Evolutionary conservation across 2,329 filamentous ascomycete genomes (phyloP), one percentile per base, ranked within the genome.

Genomic region (Phaeomoniella chlamydospora): DNA sequence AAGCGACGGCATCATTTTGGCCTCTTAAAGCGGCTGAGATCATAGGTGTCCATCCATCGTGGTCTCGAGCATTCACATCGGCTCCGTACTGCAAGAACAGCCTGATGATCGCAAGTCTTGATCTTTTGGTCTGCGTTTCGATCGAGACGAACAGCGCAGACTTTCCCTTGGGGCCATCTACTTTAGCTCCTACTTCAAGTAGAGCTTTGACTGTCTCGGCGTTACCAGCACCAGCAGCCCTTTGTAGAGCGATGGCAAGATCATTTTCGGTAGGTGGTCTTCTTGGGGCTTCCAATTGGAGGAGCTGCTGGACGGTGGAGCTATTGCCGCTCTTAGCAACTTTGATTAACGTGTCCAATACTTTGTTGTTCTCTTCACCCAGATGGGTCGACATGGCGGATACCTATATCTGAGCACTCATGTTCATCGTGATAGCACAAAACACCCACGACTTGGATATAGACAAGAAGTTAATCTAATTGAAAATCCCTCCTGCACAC

Each of bases 21-120:
- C 60, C 60, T 39, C 50, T 54, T 56, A 55, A 61, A 5, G 61
- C 59, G 4, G 61, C 60, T 2, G 55, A 60, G 58, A 61, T 62
- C 29, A 64, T 41, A 30, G 54, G 57, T 29, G 58, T 62, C 12
- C 59, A 49, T 4, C 58, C 58, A 38, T 62, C 65, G 34, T 63
- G 59, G 46, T 72, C 67, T 13, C 13, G 31, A 14, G 16, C 15
- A 14, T 36, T 18, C 22, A 31, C 35, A 3, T 31, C 29, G 5
- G 37, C 37, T 17, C 17, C 34, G 19, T 37, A 18, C 15, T 37
- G 35, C 29, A 70, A 50, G 33, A 69, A 43, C 39, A 53, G 52
- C 29, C 66, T 52, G 4, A 67, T 68, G 5, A 60, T 58, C 5
- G 57, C 52, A 37, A 58, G 53, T 18, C 59, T 53, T n/a, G n/a